Conservation (phyloP, 192 early-diverging fungal genomes). For the Coemansia sp. region DNA sequence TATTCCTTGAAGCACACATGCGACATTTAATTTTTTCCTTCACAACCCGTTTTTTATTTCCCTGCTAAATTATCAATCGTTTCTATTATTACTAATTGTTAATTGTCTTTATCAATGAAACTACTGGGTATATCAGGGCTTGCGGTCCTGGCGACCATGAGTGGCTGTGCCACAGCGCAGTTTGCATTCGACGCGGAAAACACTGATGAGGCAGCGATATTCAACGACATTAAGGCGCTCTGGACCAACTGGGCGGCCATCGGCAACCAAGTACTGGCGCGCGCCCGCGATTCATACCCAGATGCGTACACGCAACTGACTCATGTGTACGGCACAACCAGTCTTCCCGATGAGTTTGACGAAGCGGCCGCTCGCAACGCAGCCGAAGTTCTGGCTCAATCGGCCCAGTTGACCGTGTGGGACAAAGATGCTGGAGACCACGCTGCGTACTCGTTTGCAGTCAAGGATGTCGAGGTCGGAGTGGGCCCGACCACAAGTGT, state of each 20-base stretch:
- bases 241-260: conserved; percentile 33
- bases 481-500: neutral
- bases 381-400: conserved; percentile 15
- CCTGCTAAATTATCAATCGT: too few relatives aligned
- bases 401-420: conserved; percentile 20
- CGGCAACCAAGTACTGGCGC: conserved; percentile 20
- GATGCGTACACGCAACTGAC: conserved; percentile 28
- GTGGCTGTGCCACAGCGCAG: conserved; percentile 12
- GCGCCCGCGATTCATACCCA: conserved; percentile 18
- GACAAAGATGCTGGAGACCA: conserved; percentile 20
- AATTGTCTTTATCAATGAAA: too few relatives aligned
- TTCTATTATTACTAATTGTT: too few relatives aligned
- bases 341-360: conserved; percentile 13
- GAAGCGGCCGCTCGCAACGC: conserved; percentile 14
- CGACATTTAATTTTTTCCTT: too few relatives aligned
- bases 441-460: conserved; percentile 11
- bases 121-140: too few relatives aligned
- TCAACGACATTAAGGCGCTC: conserved; percentile 26
- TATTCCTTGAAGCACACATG: too few relatives aligned
- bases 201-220: conserved; percentile 18
- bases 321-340: conserved; percentile 20
- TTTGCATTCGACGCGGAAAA: conserved; percentile 32
- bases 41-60: too few relatives aligned
- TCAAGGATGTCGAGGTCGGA: conserved; percentile 6
- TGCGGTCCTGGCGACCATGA: too few relatives aligned